Evolutionary conservation across 305 asterid genomes (phyloP), one percentile per base, ranked within the genome.

Genomic region (Rubia balearica): DNA sequence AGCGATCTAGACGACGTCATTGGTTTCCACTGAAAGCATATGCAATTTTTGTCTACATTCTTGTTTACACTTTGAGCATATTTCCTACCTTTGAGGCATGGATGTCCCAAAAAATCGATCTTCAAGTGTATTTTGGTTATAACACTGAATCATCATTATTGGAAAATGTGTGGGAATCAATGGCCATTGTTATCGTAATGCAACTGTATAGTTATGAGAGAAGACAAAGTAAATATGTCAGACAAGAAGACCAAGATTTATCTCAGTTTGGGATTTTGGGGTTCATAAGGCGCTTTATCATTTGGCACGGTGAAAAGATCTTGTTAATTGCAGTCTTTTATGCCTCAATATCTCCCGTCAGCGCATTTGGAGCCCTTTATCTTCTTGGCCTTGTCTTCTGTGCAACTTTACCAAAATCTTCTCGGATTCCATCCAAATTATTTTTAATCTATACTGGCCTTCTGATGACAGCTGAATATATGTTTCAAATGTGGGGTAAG

Each of bases 131-230:
- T 76, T 86, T 87, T 77, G 98, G 99, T 70, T 95, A 95, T 81
- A 75, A 90, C 68, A 81, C 87, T 21, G 81, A 86, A 70, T 92
- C 89, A 71, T 81, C 92, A 62, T 71, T 95, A 75, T 77, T 92
- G 79, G 82, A 82, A 76, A 90, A 95, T 85, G 91, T 88, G 66
- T 88, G 96, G 90, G 97, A 87, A 80, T 92, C 98, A 78, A 83
- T 95, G 59, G 98, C 98, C 72, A 84, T 95, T 42, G 83, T 89
- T 74, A 81, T 92, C 73, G 98, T 95, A 76, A 95, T 95, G 99
- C 98, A 95, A 85, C 96, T 95, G 79, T 92, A 95, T 73, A 95
- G 98, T 84, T 95, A 95, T 17, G 99, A 95, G 81, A 90, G 99
- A 85, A 87, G 99, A 78, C 95, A 95, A 78, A 95, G 96, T 88